Conservation (phyloP, 495 filamentous ascomycete species). For the Entonaema liquescens region DNA sequence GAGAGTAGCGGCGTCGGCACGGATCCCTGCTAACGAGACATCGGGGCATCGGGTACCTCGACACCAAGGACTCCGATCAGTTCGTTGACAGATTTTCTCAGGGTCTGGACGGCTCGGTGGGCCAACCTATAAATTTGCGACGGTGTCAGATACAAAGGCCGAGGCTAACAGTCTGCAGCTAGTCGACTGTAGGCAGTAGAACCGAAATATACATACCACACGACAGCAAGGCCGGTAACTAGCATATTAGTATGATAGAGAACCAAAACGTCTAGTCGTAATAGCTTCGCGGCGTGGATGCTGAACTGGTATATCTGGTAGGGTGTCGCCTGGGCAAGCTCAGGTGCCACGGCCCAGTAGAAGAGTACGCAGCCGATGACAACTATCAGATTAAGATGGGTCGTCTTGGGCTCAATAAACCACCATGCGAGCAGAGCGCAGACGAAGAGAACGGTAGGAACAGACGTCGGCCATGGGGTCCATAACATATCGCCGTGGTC, state of each 20-base stretch:
- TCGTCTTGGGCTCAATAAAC: slow-evolving; percentile 58
- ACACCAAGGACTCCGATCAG: slow-evolving; percentile 90
- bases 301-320: slow-evolving; percentile 49
- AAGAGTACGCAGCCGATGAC: slow-evolving; percentile 57
- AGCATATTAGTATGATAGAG: slow-evolving; percentile 57
- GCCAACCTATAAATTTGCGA: slow-evolving; percentile 40
- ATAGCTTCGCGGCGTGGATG: slow-evolving; percentile 43
- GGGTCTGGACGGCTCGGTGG: slow-evolving; percentile 74
- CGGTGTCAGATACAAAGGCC: slow-evolving; percentile 10
- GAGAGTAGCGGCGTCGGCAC: slow-evolving; percentile 84
- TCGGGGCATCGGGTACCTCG: slow-evolving; percentile 88
- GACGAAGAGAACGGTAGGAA: slow-evolving; percentile 59
- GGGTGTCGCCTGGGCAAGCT: slow-evolving; percentile 51
- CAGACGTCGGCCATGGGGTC: slow-evolving; percentile 59
- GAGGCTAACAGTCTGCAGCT: neutral
- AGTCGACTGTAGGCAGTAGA: neutral
- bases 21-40: slow-evolving; percentile 90
- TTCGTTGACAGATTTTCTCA: slow-evolving; percentile 88
- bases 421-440: slow-evolving; percentile 60
- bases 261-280: slow-evolving; percentile 52
- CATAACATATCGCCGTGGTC: slow-evolving; percentile 61
- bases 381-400: slow-evolving; percentile 56
- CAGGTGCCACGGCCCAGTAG: slow-evolving; percentile 56
- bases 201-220: slow-evolving; percentile 48
- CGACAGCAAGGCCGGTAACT: slow-evolving; percentile 53